These are phyloP conservation scores for Cotoneaster glaucophyllus DNA, from an alignment of 306 rosid genomes.

Conservation along the genomic window DNA sequence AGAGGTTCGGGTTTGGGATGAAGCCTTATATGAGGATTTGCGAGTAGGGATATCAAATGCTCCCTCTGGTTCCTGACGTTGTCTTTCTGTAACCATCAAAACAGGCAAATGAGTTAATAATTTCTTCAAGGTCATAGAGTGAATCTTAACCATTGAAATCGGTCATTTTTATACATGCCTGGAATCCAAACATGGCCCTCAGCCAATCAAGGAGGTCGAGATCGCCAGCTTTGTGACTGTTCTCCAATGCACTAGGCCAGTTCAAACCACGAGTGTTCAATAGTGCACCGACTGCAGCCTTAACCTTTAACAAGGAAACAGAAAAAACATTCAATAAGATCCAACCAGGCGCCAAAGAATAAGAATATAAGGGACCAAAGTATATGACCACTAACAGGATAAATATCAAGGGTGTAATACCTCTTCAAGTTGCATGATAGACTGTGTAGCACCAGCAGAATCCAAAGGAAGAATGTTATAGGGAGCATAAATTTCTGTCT, in stretches of 20 bases:
- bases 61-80: constrained; percentile 96
- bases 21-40: constrained; percentile 78
- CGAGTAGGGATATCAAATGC: constrained; percentile 85
- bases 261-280: constrained; percentile 77
- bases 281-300: constrained; percentile 81
- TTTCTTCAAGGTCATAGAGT: background rate
- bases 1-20: constrained; percentile 95
- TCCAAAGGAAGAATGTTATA: constrained; percentile 94
- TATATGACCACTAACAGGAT: background rate
- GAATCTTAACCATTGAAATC: background rate
- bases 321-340: constrained; percentile 6
- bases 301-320: constrained; percentile 46
- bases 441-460: constrained; percentile 94
- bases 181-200: constrained; percentile 92
- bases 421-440: constrained; percentile 96
- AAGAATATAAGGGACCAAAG: background rate
- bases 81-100: constrained; percentile 62
- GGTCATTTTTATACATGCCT: constrained; percentile 40
- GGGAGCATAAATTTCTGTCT: constrained; percentile 83
- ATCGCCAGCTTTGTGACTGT: constrained; percentile 75
- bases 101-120: constrained; percentile 21
- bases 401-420: constrained; percentile 22
- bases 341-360: constrained; percentile 12
- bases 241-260: constrained; percentile 80
- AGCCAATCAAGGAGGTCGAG: constrained; percentile 94